Evolutionary conservation across 1,284 basidiomycete species (phyloP).

Genomic region (Pascua guehoae): DNA sequence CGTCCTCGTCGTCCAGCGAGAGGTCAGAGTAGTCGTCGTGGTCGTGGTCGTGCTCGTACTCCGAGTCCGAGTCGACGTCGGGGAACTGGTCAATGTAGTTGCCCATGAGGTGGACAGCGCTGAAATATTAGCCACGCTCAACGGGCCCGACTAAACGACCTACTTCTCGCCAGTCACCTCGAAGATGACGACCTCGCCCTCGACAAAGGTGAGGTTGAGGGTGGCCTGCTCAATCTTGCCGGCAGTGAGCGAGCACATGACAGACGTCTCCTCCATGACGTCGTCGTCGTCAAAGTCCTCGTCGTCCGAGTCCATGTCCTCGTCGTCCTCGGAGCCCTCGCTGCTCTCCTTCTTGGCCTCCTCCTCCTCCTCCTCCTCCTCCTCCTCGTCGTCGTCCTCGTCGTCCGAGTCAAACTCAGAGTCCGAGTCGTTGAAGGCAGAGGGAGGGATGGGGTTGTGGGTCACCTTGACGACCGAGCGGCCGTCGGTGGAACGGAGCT

Average conservation of each 20-base stretch:
- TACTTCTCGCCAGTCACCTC: slow-evolving; percentile 80
- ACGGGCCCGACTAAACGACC: slow-evolving; percentile 25
- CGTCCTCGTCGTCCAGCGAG: slow-evolving; percentile 52
- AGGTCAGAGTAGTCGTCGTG: slow-evolving; percentile 50
- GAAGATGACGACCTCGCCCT: slow-evolving; percentile 66
- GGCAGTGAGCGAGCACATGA: slow-evolving; percentile 54
- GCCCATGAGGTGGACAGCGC: slow-evolving; percentile 78
- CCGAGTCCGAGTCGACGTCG: slow-evolving; percentile 47
- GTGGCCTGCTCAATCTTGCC: slow-evolving; percentile 69
- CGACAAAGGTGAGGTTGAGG: slow-evolving; percentile 70
- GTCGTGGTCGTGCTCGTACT: slow-evolving; percentile 48
- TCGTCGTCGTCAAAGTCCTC: slow-evolving; percentile 34
- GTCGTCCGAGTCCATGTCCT: slow-evolving; percentile 52
- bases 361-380: slow-evolving; percentile 51
- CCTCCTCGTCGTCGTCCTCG: slow-evolving; percentile 45
- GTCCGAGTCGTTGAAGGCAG: slow-evolving; percentile 52
- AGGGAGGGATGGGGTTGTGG: slow-evolving; percentile 53
- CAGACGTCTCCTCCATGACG: slow-evolving; percentile 51
- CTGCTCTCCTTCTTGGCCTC: slow-evolving; percentile 40
- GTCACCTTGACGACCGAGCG: slow-evolving; percentile 77
- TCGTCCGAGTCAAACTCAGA: slow-evolving; percentile 51
- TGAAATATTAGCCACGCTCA: slow-evolving; percentile 38
- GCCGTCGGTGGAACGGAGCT: slow-evolving; percentile 61
- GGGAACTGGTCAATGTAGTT: slow-evolving; percentile 69
- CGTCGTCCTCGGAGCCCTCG: slow-evolving; percentile 33